Evolutionary conservation across 495 filamentous ascomycete genomes (phyloP), one percentile per base, ranked within the genome.

Genomic region (Penicillium odoratum): DNA sequence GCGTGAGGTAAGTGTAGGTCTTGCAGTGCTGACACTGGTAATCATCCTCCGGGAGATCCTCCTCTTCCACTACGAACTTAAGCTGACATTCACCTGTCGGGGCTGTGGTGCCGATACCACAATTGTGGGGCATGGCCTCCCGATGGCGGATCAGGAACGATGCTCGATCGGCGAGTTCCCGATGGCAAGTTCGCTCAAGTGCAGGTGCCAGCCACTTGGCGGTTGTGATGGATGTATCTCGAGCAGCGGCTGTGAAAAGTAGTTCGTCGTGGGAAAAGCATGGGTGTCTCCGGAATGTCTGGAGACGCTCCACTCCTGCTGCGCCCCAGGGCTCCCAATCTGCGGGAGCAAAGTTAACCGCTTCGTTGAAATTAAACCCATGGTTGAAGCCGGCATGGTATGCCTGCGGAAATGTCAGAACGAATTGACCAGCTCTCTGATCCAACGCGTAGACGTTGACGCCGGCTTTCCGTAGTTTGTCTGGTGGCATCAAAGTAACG

Each of bases 321-420:
- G 93, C 89, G 5, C 94, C 94, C 75, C 85, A 94, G 0, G 91
- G 93, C 67, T 98, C 94, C 94, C 94, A 99, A 68, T 98, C 94
- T n/a, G 76, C 77, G 10, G 94, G 94, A 3, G 94, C 95, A 72
- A 99, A 98, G 69, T 99, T 99, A 56, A 99, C 94, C 2, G 94
- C 94, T 69, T 99, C 94, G 58, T 99, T 99, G 76, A 98, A 97
- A 68, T 99, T 99, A 81, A 99, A 98, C 7, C 88, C 94, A 69
- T 89, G 95, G 66, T 96, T 99, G 75, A 96, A 96, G 0, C 91
- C 91, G 8, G 91, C 91, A 71, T 95, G 91, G 61, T 96, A 96
- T 5, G 91, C 91, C 64, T 95, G 89, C 4, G 91, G 91, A 66
- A 95, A 96, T 0, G 94, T 99, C 58, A 99, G 85, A 55, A 98